Evolutionary conservation across 2,329 filamentous ascomycete species (phyloP), one percentile per base, ranked within the genome.

Genomic region (Colletotrichum sp.): DNA sequence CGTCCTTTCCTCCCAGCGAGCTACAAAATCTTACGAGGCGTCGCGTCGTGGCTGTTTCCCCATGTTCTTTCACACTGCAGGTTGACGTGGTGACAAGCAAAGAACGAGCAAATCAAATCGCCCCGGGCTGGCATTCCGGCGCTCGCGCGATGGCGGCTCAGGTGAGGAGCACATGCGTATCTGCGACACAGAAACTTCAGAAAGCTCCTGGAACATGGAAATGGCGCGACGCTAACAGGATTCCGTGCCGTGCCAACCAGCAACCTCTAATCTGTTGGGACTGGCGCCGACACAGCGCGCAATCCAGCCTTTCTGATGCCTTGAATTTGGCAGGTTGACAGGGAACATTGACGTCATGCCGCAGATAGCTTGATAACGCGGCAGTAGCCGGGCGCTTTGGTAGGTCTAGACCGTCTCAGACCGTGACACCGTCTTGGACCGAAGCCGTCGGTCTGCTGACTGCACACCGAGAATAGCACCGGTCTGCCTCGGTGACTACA

Each of bases 341-440:
- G 70, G 73, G 67, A 43, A 36, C 6, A 18, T 60, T 76, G 74
- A 75, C 74, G 74, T 76, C 74, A 76, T 69, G 58, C 70, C 43
- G 74, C 74, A 76, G 74, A 39, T 55, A 30, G 18, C 10, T 61
- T 25, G 70, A 69, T 65, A 73, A 52, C 9, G 70, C 48, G 43
- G 70, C 64, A 73, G 39, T 32, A 73, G 56, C 32, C 56, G 55
- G 60, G 36, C 27, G 62, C 64, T 55, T 25, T 25, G 13, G 16
- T 25, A 52, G 58, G 70, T 60, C 70, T 66, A 52, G 70, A 65
- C 74, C 56, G 34, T 56, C 64, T 52, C 34, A 61, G 34, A 39
- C 22, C 34, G 5, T 9, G 10, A 13, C 8, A 28, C 30, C 58
- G 18, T 15, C 18, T 30, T 25, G 15, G 30, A 61, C 58, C 58